Evolutionary conservation across 148 eudicot genomes (phyloP), one percentile per base, ranked within the genome.

Genomic region (Rhododendron kiyosumense): DNA sequence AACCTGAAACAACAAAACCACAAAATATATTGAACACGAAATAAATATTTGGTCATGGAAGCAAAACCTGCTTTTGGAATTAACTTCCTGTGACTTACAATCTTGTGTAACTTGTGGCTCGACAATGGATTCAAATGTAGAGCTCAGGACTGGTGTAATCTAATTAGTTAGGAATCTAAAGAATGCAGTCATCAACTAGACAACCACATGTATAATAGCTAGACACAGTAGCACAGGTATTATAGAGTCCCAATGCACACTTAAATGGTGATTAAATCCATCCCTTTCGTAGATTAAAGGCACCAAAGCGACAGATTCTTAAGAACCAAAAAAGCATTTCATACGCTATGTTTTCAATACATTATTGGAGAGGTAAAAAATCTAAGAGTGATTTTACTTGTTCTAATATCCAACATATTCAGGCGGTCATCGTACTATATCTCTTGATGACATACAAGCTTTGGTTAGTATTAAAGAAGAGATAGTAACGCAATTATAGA

Each of bases 1-100:
- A 28, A 96, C 98, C 96, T 96, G 81, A 18, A 82, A 81, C 46
- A 69, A 79, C 36, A 24, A 69, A 45, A 38, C 36, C 41, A 26
- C 63, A 26, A 52, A 18, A 17, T 51, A 52, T 18, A 7, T 54
- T 0, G 1, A 20, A n/a, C 38, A 24, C 2, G 12, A 63, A 82
- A 46, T 4, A 13, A 24, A 41, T 14, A 71, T 71, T 22, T 97
- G 12, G 82, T 61, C 20, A 24, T 82, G 63, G 24, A 63, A 30
- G 46, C 5, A 82, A 54, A 54, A 32, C 17, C 32, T 34, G 30
- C 28, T 32, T 8, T 34, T 24, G 38, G 45, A 81, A 9, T 51
- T 34, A 54, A 30, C 20, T 81, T 57, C 46, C 24, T 54, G 28
- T 63, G 61, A 57, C 17, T 18, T 81, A 54, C 71, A 57, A 81